Conservation (phyloP, 495 filamentous ascomycete genomes). For the Xylaria venustula region DNA sequence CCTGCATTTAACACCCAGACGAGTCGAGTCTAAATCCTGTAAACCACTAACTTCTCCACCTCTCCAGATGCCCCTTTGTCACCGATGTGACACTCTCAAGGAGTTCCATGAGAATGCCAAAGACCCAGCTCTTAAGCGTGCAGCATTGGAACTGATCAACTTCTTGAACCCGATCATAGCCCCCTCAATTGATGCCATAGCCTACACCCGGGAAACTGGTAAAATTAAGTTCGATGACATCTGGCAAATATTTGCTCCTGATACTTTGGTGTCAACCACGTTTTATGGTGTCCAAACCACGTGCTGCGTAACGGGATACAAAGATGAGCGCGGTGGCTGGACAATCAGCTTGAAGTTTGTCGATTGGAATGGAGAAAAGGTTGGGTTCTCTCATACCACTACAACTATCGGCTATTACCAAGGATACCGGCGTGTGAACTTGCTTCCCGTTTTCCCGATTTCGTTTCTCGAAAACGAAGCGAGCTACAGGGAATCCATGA, state of each 20-base stretch:
- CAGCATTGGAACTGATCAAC: slow-evolving; percentile 49
- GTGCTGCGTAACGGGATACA: slow-evolving; percentile 18
- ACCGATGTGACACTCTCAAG: slow-evolving; percentile 55
- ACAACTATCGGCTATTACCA: slow-evolving; percentile 42
- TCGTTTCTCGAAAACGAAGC: slow-evolving; percentile 44
- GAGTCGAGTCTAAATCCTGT: no score
- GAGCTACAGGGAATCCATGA: slow-evolving; percentile 29
- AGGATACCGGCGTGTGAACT: slow-evolving; percentile 50
- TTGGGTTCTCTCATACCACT: slow-evolving; percentile 40
- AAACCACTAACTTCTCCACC: neutral
- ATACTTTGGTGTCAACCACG: slow-evolving; percentile 22
- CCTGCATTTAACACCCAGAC: neutral
- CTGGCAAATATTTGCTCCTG: slow-evolving; percentile 38
- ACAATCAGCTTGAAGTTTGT: slow-evolving; percentile 40
- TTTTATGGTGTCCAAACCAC: slow-evolving; percentile 18
- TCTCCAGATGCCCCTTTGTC: slow-evolving; percentile 49
- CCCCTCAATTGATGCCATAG: slow-evolving; percentile 41
- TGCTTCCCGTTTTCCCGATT: slow-evolving; percentile 53
- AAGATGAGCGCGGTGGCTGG: neutral
- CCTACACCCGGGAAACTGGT: slow-evolving; percentile 13
- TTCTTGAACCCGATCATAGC: slow-evolving; percentile 54
- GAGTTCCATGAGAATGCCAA: slow-evolving; percentile 25
- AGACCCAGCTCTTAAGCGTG: slow-evolving; percentile 44
- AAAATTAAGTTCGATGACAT: slow-evolving; percentile 19
- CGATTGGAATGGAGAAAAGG: slow-evolving; percentile 56